Base-by-base conservation (phyloP, 2,329 filamentous ascomycete species). In the Stagonosporopsis tanaceti region DNA sequence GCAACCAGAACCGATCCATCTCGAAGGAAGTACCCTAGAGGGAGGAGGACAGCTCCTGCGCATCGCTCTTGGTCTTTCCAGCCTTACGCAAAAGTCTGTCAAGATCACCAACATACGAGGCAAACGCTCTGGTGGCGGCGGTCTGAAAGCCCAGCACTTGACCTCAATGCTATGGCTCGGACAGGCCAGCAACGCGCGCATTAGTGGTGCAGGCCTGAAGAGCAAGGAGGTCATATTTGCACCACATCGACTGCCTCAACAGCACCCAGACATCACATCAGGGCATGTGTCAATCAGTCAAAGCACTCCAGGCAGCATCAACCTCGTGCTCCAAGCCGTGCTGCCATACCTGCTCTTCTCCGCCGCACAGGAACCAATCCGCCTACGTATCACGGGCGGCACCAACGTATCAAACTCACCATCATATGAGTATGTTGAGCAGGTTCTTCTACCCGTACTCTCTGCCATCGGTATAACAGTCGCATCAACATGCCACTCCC, bases 41-140 rank as follows among this genome's bases (percentile, higher is more conserved):
- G 86, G 85, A 37, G 86, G 86, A 25, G 86, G 86, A 14, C 86
- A 88, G 69, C 77, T 88, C 2, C 76, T 87, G 40, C 84, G 86
- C 22, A 80, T 85, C 48, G 83, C 85, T 2, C 64, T 87, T 8
- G 80, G 81, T 14, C 73, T 88, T 2, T 83, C 85, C 1, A 81
- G 82, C 5, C 76, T 88, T 15, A 85, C 81, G 6, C 69, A 70
- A 22, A 79, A 71, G 1, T 79, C 84, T 1, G 72, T 88, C 47
- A 75, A 74, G 24, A 82, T 88, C 60, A 76, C 75, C 39, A 71
- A 82, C 57, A 84, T 88, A 53, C 82, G 86, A 7, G 85, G 80
- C 28, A 85, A 81, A 27, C 77, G 82, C 60, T 68, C 64, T 50
- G 79, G 80, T 2, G 81, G 80, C n/a, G 79, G 79, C 12, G 85